Evolutionary conservation across 805 yeast species (phyloP).

Genomic region (Saccharomycopsis olivae): DNA sequence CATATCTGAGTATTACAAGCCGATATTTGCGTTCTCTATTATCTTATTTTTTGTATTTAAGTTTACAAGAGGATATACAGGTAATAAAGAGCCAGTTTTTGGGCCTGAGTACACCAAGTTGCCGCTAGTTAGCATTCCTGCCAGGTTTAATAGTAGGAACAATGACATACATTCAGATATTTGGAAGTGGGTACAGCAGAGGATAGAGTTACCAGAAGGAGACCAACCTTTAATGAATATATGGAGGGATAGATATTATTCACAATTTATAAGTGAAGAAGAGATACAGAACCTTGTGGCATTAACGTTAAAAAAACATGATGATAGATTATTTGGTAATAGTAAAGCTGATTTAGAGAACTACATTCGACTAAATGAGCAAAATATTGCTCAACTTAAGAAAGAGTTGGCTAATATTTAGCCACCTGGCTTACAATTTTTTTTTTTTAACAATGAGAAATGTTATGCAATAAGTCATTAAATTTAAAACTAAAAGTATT

Average conservation of each 20-base stretch:
- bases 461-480: no score
- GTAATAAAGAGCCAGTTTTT: no score
- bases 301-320: constrained; percentile 1
- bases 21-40: no score
- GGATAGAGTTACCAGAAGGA: not conserved
- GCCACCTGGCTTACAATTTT: no score
- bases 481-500: no score
- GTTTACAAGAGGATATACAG: no score
- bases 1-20: no score
- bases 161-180: constrained; percentile 11
- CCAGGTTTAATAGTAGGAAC: constrained; percentile 1
- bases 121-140: constrained; percentile 9
- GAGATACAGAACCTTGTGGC: constrained; percentile 7
- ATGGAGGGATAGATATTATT: constrained; percentile 13
- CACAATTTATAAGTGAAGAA: not conserved
- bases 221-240: not conserved
- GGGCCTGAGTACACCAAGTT: constrained; percentile 8
- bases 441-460: no score
- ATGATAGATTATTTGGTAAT: constrained; percentile 3
- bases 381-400: constrained; percentile 8
- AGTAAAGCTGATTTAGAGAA: constrained; percentile 15
- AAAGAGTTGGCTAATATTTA: no score
- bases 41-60: no score
- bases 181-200: constrained; percentile 17
- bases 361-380: constrained; percentile 12